Evolutionary conservation across 306 rosid species (phyloP).

Genomic region (Hippophae tibetana): DNA sequence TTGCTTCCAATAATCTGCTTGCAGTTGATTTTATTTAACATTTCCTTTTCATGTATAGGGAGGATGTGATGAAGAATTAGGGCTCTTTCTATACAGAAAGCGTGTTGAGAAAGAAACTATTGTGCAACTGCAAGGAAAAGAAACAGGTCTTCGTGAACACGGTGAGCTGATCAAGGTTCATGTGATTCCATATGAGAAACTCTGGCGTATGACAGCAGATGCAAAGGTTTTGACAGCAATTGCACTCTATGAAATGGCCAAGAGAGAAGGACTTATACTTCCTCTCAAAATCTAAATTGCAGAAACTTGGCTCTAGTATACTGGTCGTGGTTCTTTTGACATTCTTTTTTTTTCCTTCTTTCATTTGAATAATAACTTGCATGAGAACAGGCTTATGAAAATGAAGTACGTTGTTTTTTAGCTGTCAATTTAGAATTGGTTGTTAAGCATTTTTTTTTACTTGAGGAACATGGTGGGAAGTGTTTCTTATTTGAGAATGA

Average conservation of each 20-base stretch:
- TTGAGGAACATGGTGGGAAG: too few relatives aligned
- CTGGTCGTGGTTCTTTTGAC: background rate
- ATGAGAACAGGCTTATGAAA: too few relatives aligned
- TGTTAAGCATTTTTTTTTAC: too few relatives aligned
- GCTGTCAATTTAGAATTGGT: too few relatives aligned
- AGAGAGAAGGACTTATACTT: constrained; percentile 52
- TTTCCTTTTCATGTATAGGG: constrained; percentile 37
- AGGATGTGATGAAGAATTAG: constrained; percentile 84
- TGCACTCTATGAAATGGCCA: constrained; percentile 76
- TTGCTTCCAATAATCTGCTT: background rate
- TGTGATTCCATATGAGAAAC: constrained; percentile 60
- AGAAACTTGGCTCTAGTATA: background rate
- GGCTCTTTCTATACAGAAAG: constrained; percentile 59
- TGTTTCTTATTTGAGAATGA: too few relatives aligned
- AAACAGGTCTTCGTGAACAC: constrained; percentile 75
- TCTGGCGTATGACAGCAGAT: constrained; percentile 81
- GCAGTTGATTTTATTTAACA: constrained; percentile 4
- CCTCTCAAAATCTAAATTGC: constrained; percentile 18
- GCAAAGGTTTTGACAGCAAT: constrained; percentile 69
- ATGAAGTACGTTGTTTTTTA: too few relatives aligned
- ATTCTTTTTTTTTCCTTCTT: background rate
- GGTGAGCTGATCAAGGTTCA: constrained; percentile 79
- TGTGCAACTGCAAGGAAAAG: constrained; percentile 64
- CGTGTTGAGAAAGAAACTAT: constrained; percentile 48
- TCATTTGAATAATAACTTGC: too few relatives aligned